These are phyloP conservation scores for Arthrinium phaeospermum DNA, from an alignment of 2,329 filamentous ascomycete genomes.

Conservation along the genomic window DNA sequence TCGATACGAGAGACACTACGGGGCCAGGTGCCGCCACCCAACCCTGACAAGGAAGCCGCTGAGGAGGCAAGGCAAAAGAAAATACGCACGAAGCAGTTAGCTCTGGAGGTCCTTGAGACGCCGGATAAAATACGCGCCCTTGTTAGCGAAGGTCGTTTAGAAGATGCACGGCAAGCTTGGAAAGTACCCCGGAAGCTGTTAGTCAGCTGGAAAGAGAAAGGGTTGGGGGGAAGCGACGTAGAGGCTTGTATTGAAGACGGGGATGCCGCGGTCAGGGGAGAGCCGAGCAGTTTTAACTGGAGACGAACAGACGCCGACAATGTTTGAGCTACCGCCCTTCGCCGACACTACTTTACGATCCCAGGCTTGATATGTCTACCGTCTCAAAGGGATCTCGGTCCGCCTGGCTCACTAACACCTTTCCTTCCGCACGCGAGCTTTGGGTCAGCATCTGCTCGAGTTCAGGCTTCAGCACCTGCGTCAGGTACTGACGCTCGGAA, in stretches of 20 bases:
- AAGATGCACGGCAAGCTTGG: slow-evolving; percentile 66
- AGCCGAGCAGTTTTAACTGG: slow-evolving; percentile 36
- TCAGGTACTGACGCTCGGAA: slow-evolving; percentile 84
- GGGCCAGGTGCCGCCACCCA: slow-evolving; percentile 52
- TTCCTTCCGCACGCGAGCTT: slow-evolving; percentile 48
- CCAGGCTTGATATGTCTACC: slow-evolving; percentile 55
- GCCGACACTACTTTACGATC: slow-evolving; percentile 19
- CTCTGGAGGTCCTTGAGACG: slow-evolving; percentile 65
- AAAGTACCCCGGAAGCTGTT: slow-evolving; percentile 58
- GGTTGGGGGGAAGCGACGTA: slow-evolving; percentile 61
- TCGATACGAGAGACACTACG: slow-evolving; percentile 60
- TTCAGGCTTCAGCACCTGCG: slow-evolving; percentile 70
- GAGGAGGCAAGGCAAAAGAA: slow-evolving; percentile 42
- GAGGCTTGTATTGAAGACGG: slow-evolving; percentile 59
- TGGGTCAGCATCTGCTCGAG: slow-evolving; percentile 65
- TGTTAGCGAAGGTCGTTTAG: slow-evolving; percentile 62
- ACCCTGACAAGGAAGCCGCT: slow-evolving; percentile 44
- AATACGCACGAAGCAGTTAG: slow-evolving; percentile 58
- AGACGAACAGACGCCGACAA: slow-evolving; percentile 28
- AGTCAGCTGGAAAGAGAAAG: slow-evolving; percentile 58
- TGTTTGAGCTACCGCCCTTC: slow-evolving; percentile 24
- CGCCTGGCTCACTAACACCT: slow-evolving; percentile 75
- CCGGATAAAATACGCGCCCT: slow-evolving; percentile 65
- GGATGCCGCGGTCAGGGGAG: slow-evolving; percentile 52
- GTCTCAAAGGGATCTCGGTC: slow-evolving; percentile 92